These are phyloP conservation scores for Pythium periplocum DNA, from an alignment of 352 stramenopile genomes.

Conservation along the genomic window DNA sequence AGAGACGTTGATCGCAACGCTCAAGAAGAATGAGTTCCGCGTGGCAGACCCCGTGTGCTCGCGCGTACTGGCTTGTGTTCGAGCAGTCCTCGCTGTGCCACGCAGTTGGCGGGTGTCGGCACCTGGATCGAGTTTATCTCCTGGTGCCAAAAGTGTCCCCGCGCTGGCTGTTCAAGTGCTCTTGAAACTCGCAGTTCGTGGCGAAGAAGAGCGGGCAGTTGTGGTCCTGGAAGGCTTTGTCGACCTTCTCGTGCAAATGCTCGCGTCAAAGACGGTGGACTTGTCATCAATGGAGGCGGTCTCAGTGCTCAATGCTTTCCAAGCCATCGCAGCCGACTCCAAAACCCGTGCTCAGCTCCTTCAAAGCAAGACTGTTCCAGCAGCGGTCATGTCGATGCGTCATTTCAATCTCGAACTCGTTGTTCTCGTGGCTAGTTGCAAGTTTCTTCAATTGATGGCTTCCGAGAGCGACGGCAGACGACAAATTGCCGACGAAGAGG, in stretches of 20 bases:
- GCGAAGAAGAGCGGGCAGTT: conserved; percentile 39
- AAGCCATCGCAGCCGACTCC: conserved; percentile 38
- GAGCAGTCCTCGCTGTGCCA: conserved; percentile 25
- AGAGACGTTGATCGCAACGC: conserved; percentile 35
- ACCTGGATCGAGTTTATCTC: not conserved
- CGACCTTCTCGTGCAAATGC: conserved; percentile 26
- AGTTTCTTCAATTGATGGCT: conserved; percentile 65
- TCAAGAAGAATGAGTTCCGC: conserved; percentile 24
- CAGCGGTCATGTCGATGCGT: conserved; percentile 33
- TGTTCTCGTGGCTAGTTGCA: conserved; percentile 47
- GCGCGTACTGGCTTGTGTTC: conserved; percentile 34
- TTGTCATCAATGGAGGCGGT: conserved; percentile 13
- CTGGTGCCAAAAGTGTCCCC: conserved; percentile 25
- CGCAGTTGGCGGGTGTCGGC: conserved; percentile 16
- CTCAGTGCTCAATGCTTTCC: conserved; percentile 37
- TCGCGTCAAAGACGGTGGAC: conserved; percentile 10
- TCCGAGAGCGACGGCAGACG: conserved; percentile 54
- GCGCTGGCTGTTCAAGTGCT: conserved; percentile 34
- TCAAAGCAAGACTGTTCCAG: conserved; percentile 19
- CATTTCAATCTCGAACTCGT: conserved; percentile 17
- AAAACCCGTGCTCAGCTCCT: conserved; percentile 30
- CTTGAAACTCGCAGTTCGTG: conserved; percentile 36
- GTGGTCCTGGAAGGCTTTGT: conserved; percentile 35
- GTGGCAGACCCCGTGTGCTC: conserved; percentile 33
- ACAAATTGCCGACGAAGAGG: conserved; percentile 24